Percentiles rank a stretch among this genome's conserved stretches.
Conservation (phyloP, 768 basidiomycete genomes). For the Russula emetica region DNA sequence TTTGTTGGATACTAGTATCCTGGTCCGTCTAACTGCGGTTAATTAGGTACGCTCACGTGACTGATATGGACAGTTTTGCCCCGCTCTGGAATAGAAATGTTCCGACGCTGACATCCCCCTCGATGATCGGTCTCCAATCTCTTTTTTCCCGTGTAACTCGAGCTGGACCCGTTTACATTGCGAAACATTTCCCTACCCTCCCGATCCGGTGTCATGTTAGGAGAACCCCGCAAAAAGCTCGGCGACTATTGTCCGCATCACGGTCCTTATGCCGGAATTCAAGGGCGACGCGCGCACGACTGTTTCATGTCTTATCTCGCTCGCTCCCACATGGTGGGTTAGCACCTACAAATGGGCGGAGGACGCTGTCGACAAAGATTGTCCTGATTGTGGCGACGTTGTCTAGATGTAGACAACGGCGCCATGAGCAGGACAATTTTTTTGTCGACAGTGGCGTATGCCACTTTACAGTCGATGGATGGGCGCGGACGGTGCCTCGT, state of each 20-base stretch:
- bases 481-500: constrained; percentile 46
- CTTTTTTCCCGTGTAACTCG: neutral
- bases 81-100: too few relatives aligned
- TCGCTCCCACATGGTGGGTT: constrained; percentile 12
- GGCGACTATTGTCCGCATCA: constrained; percentile 42
- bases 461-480: constrained; percentile 58
- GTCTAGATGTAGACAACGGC: constrained; percentile 44
- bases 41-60: too few relatives aligned
- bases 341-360: too few relatives aligned
- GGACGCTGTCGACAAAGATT: too few relatives aligned
- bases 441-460: constrained; percentile 59
- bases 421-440: constrained; percentile 37
- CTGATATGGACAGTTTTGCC: too few relatives aligned
- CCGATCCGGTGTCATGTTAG: too few relatives aligned
- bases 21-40: too few relatives aligned
- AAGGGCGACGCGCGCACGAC: constrained; percentile 66
- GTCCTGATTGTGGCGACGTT: too few relatives aligned
- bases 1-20: too few relatives aligned
- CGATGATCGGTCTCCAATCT: too few relatives aligned
- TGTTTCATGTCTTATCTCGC: constrained; percentile 49
- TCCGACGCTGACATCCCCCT: too few relatives aligned
- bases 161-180: neutral
- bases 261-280: constrained; percentile 71
- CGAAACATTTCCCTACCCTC: too few relatives aligned
- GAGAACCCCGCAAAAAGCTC: neutral